Base-by-base conservation (phyloP, 1,284 basidiomycete species). In the Ustilago sp. region DNA sequence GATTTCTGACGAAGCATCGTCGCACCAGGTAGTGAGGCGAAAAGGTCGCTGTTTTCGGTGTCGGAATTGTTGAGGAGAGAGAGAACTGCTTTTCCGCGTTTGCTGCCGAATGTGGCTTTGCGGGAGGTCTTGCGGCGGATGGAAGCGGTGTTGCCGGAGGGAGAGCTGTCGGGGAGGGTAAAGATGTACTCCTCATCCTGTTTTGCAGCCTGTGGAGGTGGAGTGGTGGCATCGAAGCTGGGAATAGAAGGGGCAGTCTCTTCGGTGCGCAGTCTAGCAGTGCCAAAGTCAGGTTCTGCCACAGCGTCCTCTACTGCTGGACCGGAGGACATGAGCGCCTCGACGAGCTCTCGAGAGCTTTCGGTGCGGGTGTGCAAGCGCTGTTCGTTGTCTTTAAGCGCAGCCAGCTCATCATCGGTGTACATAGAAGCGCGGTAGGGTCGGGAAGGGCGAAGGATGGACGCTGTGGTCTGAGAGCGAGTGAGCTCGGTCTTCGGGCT, bases 371-470 rank as follows among this genome's bases (percentile, higher is more conserved):
- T 47, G 23, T 76, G 74, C 17, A 68, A 31, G 0, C 11, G 48
- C 28, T 38, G 19, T 17, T 34, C 23, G 19, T n/a, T 13, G 8
- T 47, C 8, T n/a, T 64, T 45, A 32, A 79, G 43, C 13, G 67
- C 65, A n/a, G 54, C 59, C 13, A 74, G 53, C 59, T 81, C 80
- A 48, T 81, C 80, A n/a, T 69, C 59, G 4, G 74, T 75, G 54
- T 81, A 81, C 36, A 75, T 58, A 6, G 80, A 81, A 4, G 75
- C 72, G 41, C 80, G 71, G 59, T 81, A 81, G 2, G 72, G 80
- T 12, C 60, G 63, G 41, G 54, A 45, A 6, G 70, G 74, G 19
- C 70, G 58, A 36, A 63, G 41, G 35, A 63, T 70, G 23, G 65
- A 73, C 1, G 63, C 67, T 8, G 59, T 69, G 4, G 70, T 69